Percentiles rank a stretch among this genome's conserved stretches.
Evolutionary conservation across 2,329 filamentous ascomycete species (phyloP).

Genomic region (Arthroderma uncinatum): DNA sequence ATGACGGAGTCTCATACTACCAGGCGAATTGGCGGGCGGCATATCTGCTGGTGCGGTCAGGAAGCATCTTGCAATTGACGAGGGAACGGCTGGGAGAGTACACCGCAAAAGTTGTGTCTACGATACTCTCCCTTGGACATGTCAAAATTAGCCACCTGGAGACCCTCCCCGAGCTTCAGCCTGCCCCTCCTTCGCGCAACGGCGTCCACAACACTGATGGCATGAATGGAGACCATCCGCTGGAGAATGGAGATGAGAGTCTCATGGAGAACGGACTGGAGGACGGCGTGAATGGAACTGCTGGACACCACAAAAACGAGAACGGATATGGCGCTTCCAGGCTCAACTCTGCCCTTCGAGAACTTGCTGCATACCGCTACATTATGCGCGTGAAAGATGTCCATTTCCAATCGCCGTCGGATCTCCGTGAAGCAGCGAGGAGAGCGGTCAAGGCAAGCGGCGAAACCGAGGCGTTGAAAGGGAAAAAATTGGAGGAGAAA

Average conservation of each 20-base stretch:
- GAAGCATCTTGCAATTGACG: constrained; percentile 68
- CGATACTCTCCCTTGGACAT: constrained; percentile 66
- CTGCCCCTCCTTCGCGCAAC: constrained; percentile 6
- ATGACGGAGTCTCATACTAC: constrained; percentile 59
- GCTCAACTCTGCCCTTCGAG: constrained; percentile 30
- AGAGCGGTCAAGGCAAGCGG: constrained; percentile 23
- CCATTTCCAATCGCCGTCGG: constrained; percentile 32
- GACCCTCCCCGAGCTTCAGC: constrained; percentile 26
- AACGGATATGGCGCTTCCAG: constrained; percentile 16
- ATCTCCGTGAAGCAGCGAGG: constrained; percentile 31
- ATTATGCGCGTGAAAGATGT: constrained; percentile 31
- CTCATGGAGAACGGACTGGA: constrained; percentile 17
- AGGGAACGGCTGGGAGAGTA: constrained; percentile 62
- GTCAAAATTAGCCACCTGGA: constrained; percentile 45
- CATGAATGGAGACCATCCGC: constrained; percentile 14
- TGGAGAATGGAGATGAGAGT: constrained; percentile 15
- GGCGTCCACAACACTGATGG: constrained; percentile 17
- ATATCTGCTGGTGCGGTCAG: constrained; percentile 70
- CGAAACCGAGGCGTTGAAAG: constrained; percentile 27
- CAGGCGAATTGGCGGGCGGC: constrained; percentile 70
- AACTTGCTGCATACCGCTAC: constrained; percentile 33
- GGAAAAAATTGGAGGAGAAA: constrained; percentile 29
- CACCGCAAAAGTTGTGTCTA: constrained; percentile 63
- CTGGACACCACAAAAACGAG: constrained; percentile 17
- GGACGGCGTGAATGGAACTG: constrained; percentile 27